phyloP scores from a whole-genome alignment of 768 basidiomycete species.

The Cystobasidium ongulense region DNA sequence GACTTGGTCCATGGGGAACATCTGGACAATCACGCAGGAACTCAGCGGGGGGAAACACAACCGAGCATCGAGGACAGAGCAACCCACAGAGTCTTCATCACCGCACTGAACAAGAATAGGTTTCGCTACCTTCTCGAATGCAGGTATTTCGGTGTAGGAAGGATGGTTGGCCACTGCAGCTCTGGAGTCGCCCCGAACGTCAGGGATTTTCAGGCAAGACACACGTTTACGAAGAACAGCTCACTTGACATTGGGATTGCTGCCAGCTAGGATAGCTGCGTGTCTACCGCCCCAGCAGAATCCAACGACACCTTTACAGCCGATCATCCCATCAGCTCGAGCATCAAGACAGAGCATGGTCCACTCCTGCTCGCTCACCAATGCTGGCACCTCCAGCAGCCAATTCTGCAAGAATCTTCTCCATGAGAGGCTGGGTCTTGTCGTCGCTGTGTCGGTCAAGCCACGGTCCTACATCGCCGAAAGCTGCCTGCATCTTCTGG shows the following conservation, averaged over 20 bases:
- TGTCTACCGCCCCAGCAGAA: slow-evolving; percentile 26
- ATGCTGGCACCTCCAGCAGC: neutral
- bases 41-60: neutral
- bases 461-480: slow-evolving; percentile 7
- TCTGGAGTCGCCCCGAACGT: neutral
- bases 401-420: neutral
- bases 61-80: no score
- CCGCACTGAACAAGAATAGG: slow-evolving; percentile 17
- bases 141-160: slow-evolving; percentile 17
- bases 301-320: slow-evolving; percentile 5
- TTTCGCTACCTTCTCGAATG: slow-evolving; percentile 2
- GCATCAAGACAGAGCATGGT: neutral
- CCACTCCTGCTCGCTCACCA: neutral
- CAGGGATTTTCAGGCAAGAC: neutral
- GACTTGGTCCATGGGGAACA: slow-evolving; percentile 6
- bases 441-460: neutral
- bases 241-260: slow-evolving; percentile 3
- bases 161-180: slow-evolving; percentile 26
- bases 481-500: neutral
- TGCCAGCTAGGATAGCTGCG: neutral
- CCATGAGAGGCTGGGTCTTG: slow-evolving; percentile 3
- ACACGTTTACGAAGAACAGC: neutral
- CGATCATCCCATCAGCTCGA: neutral
- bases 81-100: slow-evolving; percentile 6
- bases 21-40: neutral